Evolutionary conservation across 2,329 filamentous ascomycete genomes (phyloP), one percentile per base, ranked within the genome.

Genomic region (Diaporthe sp.): DNA sequence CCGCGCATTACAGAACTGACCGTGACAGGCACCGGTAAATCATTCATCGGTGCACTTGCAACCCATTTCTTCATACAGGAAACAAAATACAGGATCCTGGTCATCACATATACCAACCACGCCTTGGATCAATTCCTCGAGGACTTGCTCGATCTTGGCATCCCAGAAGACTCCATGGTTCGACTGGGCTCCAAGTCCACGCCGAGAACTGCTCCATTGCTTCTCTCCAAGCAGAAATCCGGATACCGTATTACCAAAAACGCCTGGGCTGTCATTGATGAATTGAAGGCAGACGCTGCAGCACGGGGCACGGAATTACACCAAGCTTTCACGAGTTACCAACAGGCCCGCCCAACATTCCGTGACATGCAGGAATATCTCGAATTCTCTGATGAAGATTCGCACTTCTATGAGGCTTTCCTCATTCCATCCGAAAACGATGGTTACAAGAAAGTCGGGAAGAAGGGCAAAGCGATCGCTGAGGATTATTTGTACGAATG

Each of bases 91-190:
- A 88, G 80, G 0, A 88, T 95, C 0, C 83, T 96, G 0, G 88
- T 95, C 0, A 80, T 93, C 2, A 91, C 89, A 35, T 94, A 91
- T 73, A 94, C 92, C 0, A 93, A 94, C 70, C 92, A 93, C 76
- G 91, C 91, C 0, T 81, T 92, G 0, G 90, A 93, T 70, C 87
- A 94, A 80, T 92, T 94, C 61, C 80, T 94, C 0, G 89, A 91
- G 74, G 92, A 94, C 53, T 80, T 94, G 0, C 82, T 91, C 4
- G 83, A 90, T 1, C 88, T 91, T 42, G 91, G 91, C 0, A 90
- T 94, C 9, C 77, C 84, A 0, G 1, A 76, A 0, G 59, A 79
- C 0, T 50, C 77, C 0, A 92, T 94, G 72, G 88, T 93, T 0
- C 88, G 93, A 0, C 84, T 95, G 0, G 93, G 93, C 0, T 87